Percentiles rank a stretch among this genome's conserved stretches.
These are phyloP conservation scores for Ceratocystis destructans DNA, from an alignment of 2,329 filamentous ascomycete species.

Conservation along the genomic window DNA sequence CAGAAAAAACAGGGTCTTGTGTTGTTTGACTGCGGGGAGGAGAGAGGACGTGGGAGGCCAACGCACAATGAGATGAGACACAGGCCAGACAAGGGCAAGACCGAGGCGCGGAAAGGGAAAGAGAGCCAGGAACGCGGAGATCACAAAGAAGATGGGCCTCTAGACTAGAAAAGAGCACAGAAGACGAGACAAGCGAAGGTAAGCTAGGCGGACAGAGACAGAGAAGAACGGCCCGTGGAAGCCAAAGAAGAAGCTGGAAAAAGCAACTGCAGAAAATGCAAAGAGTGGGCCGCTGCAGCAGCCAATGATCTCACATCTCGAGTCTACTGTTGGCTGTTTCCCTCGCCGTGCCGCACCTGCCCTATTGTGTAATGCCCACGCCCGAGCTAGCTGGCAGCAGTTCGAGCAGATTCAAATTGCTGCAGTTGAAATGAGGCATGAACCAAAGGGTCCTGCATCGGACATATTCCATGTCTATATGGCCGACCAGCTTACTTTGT, in stretches of 20 bases:
- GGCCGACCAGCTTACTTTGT: background rate
- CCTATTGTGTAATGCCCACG: background rate
- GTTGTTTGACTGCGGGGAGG: background rate
- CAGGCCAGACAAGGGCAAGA: background rate
- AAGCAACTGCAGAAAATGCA: background rate
- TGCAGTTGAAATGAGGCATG: conserved; percentile 1
- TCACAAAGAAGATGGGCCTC: background rate
- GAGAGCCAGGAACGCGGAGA: background rate
- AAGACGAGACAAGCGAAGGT: background rate
- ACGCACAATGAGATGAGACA: conserved; percentile 1
- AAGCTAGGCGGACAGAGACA: background rate
- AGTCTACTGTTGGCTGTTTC: background rate
- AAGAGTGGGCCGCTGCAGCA: background rate
- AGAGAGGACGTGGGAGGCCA: background rate
- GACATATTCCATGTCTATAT: background rate
- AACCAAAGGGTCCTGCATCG: background rate
- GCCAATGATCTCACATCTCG: background rate
- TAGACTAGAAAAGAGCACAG: background rate
- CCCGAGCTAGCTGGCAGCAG: background rate
- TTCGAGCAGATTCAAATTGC: background rate
- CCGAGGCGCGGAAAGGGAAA: background rate
- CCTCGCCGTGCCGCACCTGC: background rate
- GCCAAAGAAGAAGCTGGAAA: background rate
- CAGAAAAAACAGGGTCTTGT: background rate
- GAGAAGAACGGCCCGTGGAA: background rate